Evolutionary conservation across 2,329 filamentous ascomycete genomes (phyloP).

Genomic region (Fusarium pseudograminearum): DNA sequence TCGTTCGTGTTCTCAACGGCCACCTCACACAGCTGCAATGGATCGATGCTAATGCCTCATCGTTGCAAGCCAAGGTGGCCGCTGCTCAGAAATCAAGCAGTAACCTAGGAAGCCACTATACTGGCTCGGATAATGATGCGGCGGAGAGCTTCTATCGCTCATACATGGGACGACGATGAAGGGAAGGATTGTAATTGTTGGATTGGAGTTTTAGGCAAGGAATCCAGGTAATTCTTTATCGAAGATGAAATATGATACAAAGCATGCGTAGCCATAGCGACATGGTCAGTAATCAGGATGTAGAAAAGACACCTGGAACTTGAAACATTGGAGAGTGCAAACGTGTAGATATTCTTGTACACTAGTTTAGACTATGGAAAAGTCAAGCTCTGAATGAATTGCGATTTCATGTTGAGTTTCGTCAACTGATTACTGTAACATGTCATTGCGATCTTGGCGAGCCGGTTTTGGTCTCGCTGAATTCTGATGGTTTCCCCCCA

Average conservation of each 20-base stretch:
- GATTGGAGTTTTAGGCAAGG: constrained; percentile 46
- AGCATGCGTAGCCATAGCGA: constrained; percentile 7
- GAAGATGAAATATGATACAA: constrained; percentile 31
- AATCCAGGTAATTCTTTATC: constrained; percentile 32
- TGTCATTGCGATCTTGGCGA: constrained; percentile 28
- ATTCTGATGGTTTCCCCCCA: constrained; percentile 31
- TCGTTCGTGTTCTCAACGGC: constrained; percentile 93
- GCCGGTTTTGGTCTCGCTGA: constrained; percentile 32
- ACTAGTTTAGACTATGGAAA: constrained; percentile 52
- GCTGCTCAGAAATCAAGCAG: constrained; percentile 84
- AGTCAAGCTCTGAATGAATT: constrained; percentile 41
- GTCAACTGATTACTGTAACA: constrained; percentile 21
- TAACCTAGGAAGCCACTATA: constrained; percentile 68
- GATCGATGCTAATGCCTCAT: constrained; percentile 87
- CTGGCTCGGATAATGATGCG: constrained; percentile 74
- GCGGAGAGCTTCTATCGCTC: constrained; percentile 93
- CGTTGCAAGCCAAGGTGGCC: constrained; percentile 83
- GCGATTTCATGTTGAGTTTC: constrained; percentile 19
- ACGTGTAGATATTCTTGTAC: constrained; percentile 54
- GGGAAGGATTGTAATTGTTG: constrained; percentile 32
- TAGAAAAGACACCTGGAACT: constrained; percentile 28
- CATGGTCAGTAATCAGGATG: constrained; percentile 11
- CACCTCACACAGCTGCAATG: constrained; percentile 92
- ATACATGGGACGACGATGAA: constrained; percentile 79
- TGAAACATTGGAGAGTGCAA: constrained; percentile 35